Evolutionary conservation across 1,284 basidiomycete genomes (phyloP).

Genomic region (Jaminaea rosea): DNA sequence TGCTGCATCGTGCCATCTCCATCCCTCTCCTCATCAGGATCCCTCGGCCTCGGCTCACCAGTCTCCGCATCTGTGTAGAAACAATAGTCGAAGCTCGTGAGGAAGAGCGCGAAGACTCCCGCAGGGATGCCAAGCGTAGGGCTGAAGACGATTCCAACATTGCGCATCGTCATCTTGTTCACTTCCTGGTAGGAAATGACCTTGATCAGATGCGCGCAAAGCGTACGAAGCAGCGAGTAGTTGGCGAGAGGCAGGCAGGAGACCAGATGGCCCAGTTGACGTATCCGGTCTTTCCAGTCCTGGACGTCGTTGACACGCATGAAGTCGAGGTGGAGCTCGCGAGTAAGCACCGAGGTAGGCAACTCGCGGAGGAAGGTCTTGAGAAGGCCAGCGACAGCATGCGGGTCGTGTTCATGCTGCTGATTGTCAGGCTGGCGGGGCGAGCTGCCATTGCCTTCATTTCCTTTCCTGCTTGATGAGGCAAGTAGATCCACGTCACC

Average conservation of each 20-base stretch:
- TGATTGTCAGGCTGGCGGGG: background rate
- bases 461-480: background rate
- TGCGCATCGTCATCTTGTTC: constrained; percentile 99
- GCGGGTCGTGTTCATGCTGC: constrained; percentile 38
- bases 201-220: constrained; percentile 89
- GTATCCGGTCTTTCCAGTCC: constrained; percentile 75
- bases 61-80: constrained; percentile 35
- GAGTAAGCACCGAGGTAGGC: constrained; percentile 36
- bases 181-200: constrained; percentile 79
- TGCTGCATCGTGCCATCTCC: background rate
- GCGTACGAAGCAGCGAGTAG: constrained; percentile 81
- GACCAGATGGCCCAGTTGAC: constrained; percentile 75
- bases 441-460: background rate
- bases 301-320: constrained; percentile 26
- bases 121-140: constrained; percentile 41
- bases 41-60: constrained; percentile 24
- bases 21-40: constrained; percentile 18
- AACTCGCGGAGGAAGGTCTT: constrained; percentile 42
- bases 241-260: constrained; percentile 79
- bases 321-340: constrained; percentile 37
- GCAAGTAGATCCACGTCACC: constrained; percentile 42
- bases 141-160: constrained; percentile 83
- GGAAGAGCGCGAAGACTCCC: constrained; percentile 36
- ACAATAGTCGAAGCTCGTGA: constrained; percentile 37
- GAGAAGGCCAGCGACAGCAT: constrained; percentile 40